Evolutionary conservation across 2,329 filamentous ascomycete genomes (phyloP).

Genomic region (Mariannaea sp.): DNA sequence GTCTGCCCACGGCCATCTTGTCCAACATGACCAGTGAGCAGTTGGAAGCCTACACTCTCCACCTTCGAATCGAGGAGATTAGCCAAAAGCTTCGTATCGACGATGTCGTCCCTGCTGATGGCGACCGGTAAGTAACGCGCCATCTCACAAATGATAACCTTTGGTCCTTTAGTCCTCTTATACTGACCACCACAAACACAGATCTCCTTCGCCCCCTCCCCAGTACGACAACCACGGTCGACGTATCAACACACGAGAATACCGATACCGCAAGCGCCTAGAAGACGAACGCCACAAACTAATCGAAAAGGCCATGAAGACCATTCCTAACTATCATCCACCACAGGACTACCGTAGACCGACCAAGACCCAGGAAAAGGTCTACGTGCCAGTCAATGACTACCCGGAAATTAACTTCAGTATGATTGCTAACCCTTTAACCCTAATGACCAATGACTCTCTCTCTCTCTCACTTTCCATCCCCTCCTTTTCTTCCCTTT

Average conservation of each 20-base stretch:
- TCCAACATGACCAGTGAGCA: slow-evolving; percentile 99
- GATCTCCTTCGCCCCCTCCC: slow-evolving; percentile 92
- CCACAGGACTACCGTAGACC: slow-evolving; percentile 97
- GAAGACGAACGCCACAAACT: slow-evolving; percentile 99
- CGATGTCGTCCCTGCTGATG: slow-evolving; percentile 96
- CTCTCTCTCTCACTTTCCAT: slow-evolving; percentile 43
- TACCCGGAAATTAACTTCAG: slow-evolving; percentile 99
- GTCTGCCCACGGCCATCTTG: slow-evolving; percentile 92
- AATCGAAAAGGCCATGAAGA: slow-evolving; percentile 99
- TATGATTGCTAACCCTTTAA: slow-evolving; percentile 99
- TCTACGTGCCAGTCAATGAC: slow-evolving; percentile 99
- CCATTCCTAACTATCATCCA: slow-evolving; percentile 98
- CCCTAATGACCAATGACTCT: slow-evolving; percentile 63
- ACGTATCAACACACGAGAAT: slow-evolving; percentile 98
- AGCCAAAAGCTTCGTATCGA: slow-evolving; percentile 99
- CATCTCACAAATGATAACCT: no score
- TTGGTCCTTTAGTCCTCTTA: background rate
- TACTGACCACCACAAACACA: slow-evolving; percentile 48
- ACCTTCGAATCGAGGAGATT: slow-evolving; percentile 97
- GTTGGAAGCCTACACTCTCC: slow-evolving; percentile 93
- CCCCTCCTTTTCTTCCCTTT: slow-evolving; percentile 45
- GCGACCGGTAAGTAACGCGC: slow-evolving; percentile 90
- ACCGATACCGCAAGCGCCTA: slow-evolving; percentile 95
- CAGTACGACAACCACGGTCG: slow-evolving; percentile 99
- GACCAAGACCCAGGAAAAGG: slow-evolving; percentile 99